Evolutionary conservation across 1,139 yeast genomes (phyloP).

Genomic region (Yamadazyma trypodendri): DNA sequence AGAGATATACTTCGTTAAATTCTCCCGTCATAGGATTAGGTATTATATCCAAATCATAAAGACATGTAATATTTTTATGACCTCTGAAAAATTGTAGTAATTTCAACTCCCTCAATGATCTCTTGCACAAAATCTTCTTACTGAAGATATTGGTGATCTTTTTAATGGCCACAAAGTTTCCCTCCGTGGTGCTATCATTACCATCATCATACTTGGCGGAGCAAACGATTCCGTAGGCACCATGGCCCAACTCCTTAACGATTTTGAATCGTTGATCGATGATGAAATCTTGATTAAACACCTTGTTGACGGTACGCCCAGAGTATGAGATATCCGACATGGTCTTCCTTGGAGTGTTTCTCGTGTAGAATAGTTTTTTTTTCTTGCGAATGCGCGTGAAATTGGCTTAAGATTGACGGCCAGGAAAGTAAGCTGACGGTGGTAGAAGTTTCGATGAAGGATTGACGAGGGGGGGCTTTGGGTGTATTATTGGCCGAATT

Average conservation of each 20-base stretch:
- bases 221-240: conserved; percentile 96
- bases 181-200: conserved; percentile 17
- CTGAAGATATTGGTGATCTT: conserved; percentile 90
- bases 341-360: background rate
- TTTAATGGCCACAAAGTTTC: conserved; percentile 77
- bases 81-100: conserved; percentile 89
- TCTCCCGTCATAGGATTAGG: conserved; percentile 65
- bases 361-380: background rate
- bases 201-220: conserved; percentile 87
- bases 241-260: conserved; percentile 91
- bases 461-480: too few species aligned
- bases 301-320: conserved; percentile 50
- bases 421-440: too few species aligned
- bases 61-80: conserved; percentile 87
- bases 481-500: too few species aligned
- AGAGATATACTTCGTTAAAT: conserved; percentile 87
- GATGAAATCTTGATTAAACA: conserved; percentile 85
- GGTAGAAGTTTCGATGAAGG: too few species aligned
- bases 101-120: conserved; percentile 87
- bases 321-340: conserved; percentile 18
- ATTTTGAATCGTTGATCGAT: conserved; percentile 83
- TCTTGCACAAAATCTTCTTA: conserved; percentile 81
- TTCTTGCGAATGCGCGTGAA: too few species aligned
- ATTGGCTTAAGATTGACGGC: too few species aligned
- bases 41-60: conserved; percentile 90